Percentiles rank a stretch among this genome's conserved stretches.
Evolutionary conservation across 129 eudicot genomes (phyloP).

Genomic region (Artemisia argyi): DNA sequence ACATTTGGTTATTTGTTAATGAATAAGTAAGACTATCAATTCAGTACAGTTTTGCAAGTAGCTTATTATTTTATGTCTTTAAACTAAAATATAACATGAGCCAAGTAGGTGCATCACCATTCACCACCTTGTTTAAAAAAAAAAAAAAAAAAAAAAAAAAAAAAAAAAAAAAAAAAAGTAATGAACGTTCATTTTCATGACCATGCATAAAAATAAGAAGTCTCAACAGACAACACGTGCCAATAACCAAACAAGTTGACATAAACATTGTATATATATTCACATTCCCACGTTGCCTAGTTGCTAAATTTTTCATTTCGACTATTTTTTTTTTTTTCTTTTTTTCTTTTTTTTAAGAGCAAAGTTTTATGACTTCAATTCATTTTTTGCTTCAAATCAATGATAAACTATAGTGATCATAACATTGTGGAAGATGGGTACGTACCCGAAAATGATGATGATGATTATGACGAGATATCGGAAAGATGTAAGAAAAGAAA

Average conservation of each 20-base stretch:
- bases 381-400: neutral
- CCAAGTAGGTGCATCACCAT: conserved; percentile 22
- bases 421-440: conserved; percentile 21
- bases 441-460: conserved; percentile 7
- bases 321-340: neutral
- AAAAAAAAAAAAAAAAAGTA: neutral
- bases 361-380: too few relatives aligned
- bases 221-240: conserved; percentile 3
- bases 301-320: too few relatives aligned
- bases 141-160: conserved; percentile 24
- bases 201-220: neutral
- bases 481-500: conserved; percentile 16
- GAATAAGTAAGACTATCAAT: too few relatives aligned
- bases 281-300: neutral
- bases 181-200: too few relatives aligned
- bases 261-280: neutral
- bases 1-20: too few relatives aligned
- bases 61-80: too few relatives aligned
- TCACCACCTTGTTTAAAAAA: too few relatives aligned
- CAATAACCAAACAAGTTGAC: conserved; percentile 13
- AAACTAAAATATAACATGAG: neutral
- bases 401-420: too few relatives aligned
- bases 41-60: too few relatives aligned
- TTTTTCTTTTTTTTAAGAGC: too few relatives aligned
- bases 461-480: conserved; percentile 6